Percentiles rank a stretch among this genome's conserved stretches.
phyloP scores from a whole-genome alignment of 371 early-diverging fungal species.

The Apophysomyces sp. region DNA sequence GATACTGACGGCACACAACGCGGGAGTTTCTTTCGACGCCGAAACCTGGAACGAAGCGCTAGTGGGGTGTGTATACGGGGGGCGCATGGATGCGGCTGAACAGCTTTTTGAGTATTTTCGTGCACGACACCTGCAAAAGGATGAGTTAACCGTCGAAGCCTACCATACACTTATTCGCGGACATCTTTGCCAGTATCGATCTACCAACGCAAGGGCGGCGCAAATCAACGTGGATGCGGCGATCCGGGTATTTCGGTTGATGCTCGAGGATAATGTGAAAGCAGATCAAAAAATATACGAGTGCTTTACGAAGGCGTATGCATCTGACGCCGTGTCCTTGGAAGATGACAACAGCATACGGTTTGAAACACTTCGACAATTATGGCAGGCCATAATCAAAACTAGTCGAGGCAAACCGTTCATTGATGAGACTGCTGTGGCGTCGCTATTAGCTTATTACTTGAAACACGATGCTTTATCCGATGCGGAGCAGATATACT shows the following conservation, averaged over 20 bases:
- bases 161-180: slow-evolving; percentile 12
- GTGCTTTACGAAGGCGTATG: slow-evolving; percentile 9
- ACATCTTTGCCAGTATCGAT: slow-evolving; percentile 2
- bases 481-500: slow-evolving; percentile 19
- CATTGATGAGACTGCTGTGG: neutral
- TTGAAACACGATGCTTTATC: neutral
- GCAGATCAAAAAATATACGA: slow-evolving; percentile 6
- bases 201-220: neutral
- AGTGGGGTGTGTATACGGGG: neutral
- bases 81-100: slow-evolving; percentile 9
- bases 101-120: slow-evolving; percentile 7
- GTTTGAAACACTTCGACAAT: slow-evolving; percentile 9
- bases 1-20: neutral
- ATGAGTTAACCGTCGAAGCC: neutral
- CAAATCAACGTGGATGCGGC: slow-evolving; percentile 7
- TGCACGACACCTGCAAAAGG: neutral
- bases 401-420: neutral
- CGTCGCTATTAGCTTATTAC: slow-evolving; percentile 5
- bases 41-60: slow-evolving; percentile 13
- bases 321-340: neutral
- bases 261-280: slow-evolving; percentile 11
- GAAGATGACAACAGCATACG: slow-evolving; percentile 7
- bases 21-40: neutral
- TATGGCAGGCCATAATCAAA: slow-evolving; percentile 14
- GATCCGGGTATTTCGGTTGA: slow-evolving; percentile 14